Evolutionary conservation across 306 rosid species (phyloP).

Genomic region (Quercus gilva): DNA sequence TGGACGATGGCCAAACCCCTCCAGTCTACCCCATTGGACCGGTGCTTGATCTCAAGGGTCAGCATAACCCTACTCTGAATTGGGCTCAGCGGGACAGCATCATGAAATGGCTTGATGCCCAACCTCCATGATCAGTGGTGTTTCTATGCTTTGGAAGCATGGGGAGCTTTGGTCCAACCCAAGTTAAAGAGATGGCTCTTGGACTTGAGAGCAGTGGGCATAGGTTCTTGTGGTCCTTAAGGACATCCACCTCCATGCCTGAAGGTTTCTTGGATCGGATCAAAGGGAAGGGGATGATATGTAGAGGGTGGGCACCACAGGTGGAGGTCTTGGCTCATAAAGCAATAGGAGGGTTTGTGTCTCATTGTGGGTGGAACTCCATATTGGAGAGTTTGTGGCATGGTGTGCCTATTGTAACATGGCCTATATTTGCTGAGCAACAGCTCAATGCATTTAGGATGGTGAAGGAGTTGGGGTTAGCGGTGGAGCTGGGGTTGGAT

Average conservation of each 20-base stretch:
- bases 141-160: conserved; percentile 66
- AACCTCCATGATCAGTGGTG: conserved; percentile 43
- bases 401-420: conserved; percentile 64
- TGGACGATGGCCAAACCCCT: conserved; percentile 29
- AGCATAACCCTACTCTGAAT: conserved; percentile 25
- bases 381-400: conserved; percentile 63
- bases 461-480: conserved; percentile 49
- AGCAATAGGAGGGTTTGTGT: conserved; percentile 50
- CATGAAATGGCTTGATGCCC: conserved; percentile 61
- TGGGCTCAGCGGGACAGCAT: conserved; percentile 33
- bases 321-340: conserved; percentile 47
- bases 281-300: conserved; percentile 44
- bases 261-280: conserved; percentile 60
- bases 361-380: conserved; percentile 76
- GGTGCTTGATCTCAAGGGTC: conserved; percentile 35
- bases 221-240: conserved; percentile 55
- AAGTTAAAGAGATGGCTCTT: conserved; percentile 52
- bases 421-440: conserved; percentile 75
- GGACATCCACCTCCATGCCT: conserved; percentile 34
- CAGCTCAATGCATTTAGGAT: conserved; percentile 53
- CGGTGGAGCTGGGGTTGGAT: conserved; percentile 42
- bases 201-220: conserved; percentile 46
- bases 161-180: conserved; percentile 49
- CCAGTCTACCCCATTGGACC: conserved; percentile 61
- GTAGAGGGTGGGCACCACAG: conserved; percentile 65